phyloP scores from a whole-genome alignment of 2,329 filamentous ascomycete species.

The Gremmenia infestans region DNA sequence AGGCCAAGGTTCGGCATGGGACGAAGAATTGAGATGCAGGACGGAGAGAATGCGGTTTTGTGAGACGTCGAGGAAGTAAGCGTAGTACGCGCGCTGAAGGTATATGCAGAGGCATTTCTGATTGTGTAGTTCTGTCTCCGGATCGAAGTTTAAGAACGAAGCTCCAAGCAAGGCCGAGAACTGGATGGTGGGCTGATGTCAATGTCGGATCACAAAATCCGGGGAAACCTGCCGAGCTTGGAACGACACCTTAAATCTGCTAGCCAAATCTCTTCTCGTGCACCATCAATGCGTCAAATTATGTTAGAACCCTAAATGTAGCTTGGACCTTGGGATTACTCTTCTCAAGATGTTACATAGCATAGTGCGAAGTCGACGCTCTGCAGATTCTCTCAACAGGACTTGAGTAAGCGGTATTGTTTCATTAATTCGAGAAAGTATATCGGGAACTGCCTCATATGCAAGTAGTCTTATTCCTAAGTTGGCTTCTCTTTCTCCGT shows the following conservation, averaged over 20 bases:
- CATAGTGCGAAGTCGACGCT: too few species aligned
- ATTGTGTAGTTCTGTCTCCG: background rate
- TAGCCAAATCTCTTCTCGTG: background rate
- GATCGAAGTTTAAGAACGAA: background rate
- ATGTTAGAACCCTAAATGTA: too few species aligned
- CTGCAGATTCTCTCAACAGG: too few species aligned
- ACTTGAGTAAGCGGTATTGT: too few species aligned
- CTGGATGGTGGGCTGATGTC: constrained; percentile 7
- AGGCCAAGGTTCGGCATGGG: constrained; percentile 1
- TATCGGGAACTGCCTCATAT: too few species aligned
- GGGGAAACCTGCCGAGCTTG: constrained; percentile 13
- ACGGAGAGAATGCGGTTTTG: constrained; percentile 5
- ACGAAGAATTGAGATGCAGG: background rate
- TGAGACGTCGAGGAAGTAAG: background rate
- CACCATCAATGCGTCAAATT: too few species aligned
- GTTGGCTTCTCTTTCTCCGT: too few species aligned
- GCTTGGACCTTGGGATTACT: too few species aligned
- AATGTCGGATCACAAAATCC: constrained; percentile 9
- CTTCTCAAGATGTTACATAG: too few species aligned
- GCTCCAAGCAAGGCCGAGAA: background rate
- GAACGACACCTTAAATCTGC: background rate
- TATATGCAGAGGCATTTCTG: constrained; percentile 19
- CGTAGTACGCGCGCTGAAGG: constrained; percentile 9
- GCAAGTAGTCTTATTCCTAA: too few species aligned
- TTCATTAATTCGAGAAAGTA: too few species aligned